Conservation (phyloP, 2,329 filamentous ascomycete genomes). For the Pseudogymnoascus pannorum region DNA sequence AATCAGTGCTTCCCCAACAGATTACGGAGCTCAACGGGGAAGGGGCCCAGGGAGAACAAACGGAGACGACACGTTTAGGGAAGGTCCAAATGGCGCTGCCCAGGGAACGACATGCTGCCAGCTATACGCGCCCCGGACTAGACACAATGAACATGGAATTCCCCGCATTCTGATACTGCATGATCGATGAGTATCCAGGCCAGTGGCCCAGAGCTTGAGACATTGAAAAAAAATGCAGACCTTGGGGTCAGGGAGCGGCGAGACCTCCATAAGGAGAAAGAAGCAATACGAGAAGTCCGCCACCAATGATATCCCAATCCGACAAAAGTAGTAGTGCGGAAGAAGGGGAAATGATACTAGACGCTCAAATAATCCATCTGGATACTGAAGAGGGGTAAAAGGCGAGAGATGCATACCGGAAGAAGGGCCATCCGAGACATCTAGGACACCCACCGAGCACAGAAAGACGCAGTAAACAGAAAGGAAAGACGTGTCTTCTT, state of each 20-base stretch:
- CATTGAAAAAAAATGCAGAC: not conserved
- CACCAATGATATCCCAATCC: not conserved
- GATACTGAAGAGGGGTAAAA: not conserved
- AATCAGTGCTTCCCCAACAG: not conserved
- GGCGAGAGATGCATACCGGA: not conserved
- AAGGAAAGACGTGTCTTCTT: not conserved
- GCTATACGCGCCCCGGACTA: no score
- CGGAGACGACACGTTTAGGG: not conserved
- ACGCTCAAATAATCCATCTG: not conserved
- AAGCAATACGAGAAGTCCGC: not conserved
- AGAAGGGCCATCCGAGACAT: not conserved
- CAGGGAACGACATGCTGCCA: not conserved
- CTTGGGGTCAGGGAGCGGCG: not conserved
- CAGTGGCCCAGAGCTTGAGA: not conserved
- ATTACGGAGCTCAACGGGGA: not conserved
- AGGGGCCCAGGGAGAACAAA: not conserved
- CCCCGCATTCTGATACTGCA: not conserved
- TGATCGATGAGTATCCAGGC: not conserved
- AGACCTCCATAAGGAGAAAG: not conserved
- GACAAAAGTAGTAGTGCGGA: not conserved
- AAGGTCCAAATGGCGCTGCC: no score
- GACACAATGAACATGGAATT: not conserved
- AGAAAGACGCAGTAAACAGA: not conserved
- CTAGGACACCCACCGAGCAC: not conserved
- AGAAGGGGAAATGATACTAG: not conserved